Evolutionary conservation across 2,329 filamentous ascomycete species (phyloP).

Genomic region (Shiraia bambusicola): DNA sequence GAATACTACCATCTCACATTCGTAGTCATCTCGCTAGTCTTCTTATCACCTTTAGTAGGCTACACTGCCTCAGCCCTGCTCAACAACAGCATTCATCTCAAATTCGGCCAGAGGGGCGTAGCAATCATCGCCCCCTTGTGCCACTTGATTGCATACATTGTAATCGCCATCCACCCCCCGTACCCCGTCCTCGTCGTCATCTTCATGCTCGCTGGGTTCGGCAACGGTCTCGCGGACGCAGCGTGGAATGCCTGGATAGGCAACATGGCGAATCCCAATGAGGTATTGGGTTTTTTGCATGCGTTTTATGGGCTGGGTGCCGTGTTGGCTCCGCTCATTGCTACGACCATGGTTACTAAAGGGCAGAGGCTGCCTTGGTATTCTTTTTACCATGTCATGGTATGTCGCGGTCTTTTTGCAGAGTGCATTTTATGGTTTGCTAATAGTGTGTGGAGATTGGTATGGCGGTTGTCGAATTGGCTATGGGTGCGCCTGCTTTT

Average conservation of each 20-base stretch:
- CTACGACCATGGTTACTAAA: slow-evolving; percentile 71
- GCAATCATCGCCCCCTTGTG: slow-evolving; percentile 64
- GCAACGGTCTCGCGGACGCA: slow-evolving; percentile 68
- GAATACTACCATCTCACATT: slow-evolving; percentile 64
- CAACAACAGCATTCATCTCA: slow-evolving; percentile 66
- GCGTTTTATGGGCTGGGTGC: slow-evolving; percentile 72
- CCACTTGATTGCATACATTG: slow-evolving; percentile 65
- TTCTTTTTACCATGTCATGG: slow-evolving; percentile 75
- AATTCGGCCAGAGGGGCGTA: slow-evolving; percentile 69
- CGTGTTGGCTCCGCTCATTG: slow-evolving; percentile 67
- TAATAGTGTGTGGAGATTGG: slow-evolving; percentile 47
- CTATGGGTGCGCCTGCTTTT: slow-evolving; percentile 58
- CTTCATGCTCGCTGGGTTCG: slow-evolving; percentile 67
- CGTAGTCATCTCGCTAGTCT: slow-evolving; percentile 65
- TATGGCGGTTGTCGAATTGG: slow-evolving; percentile 58
- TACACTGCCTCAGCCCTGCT: slow-evolving; percentile 64
- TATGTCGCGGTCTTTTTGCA: slow-evolving; percentile 39
- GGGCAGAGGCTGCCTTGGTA: slow-evolving; percentile 64
- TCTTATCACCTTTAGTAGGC: slow-evolving; percentile 66
- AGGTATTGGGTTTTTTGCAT: slow-evolving; percentile 72
- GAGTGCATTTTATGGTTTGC: neutral
- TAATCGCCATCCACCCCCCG: slow-evolving; percentile 67
- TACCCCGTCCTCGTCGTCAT: slow-evolving; percentile 67
- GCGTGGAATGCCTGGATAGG: slow-evolving; percentile 63
- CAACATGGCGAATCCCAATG: slow-evolving; percentile 72